Base-by-base conservation (phyloP, 2,329 filamentous ascomycete genomes). In the Nothomitra cinnamomea region DNA sequence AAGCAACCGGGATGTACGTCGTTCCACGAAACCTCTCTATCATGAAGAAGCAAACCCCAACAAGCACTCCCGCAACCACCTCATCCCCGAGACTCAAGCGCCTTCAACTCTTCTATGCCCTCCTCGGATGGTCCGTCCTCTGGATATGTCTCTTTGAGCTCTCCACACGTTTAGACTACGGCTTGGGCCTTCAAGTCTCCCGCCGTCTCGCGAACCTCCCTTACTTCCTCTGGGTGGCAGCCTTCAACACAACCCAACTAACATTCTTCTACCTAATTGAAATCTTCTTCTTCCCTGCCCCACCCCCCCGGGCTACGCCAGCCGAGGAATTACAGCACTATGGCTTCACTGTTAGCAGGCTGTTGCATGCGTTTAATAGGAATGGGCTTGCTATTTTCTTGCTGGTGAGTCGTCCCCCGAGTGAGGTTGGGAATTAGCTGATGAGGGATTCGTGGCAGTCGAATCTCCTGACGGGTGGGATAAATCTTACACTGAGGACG, bases 181-280 rank as follows among this genome's bases (percentile, higher is more conserved):
- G 87, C 4, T 74, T 87, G 35, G 80, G 80, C 5, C 72, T 94
- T 25, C 74, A 74, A 13, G 87, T 95, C 6, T 96, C 92, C 4
- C 83, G 92, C 19, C 82, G 92, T 0, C 24, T 49, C 3, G 92
- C 90, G 7, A 98, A 98, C 62, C 74, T 95, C 57, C 88, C 92
- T 0, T 98, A 98, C 65, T 77, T 96, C 43, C 72, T 95, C 45
- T 96, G 90, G 88, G 83, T 94, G 6, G 77, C 82, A n/a, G 83
- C 87, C 2, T 95, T 92, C 72, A 98, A 96, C 70, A 82, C 79
- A 57, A 73, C 76, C n/a, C 87, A 95, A 64, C 72, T 98, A 8
- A 71, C 86, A 6, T 74, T 83, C 1, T 95, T 90, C 66, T 88
- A 82, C 61, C 64, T 82, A 13, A 75, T 92, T 22, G 90, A 98